Evolutionary conservation across 192 early-diverging fungal genomes (phyloP), one percentile per base, ranked within the genome.

Genomic region (Backusella westeae): DNA sequence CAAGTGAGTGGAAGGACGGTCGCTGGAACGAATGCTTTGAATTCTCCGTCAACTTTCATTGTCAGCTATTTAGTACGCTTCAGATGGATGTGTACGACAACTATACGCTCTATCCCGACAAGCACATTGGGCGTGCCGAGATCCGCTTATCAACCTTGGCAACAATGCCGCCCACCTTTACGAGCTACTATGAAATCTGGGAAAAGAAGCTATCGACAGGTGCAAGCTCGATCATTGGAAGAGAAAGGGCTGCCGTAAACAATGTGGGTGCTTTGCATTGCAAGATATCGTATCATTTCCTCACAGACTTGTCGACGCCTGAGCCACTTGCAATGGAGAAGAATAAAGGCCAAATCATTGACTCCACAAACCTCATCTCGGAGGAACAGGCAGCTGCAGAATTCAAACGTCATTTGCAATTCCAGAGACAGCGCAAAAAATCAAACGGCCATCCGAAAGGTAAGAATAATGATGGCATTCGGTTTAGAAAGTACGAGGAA

Each of bases 111-210:
- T 83, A 91, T 7, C 85, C 90, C 3, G 92, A 94, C 73, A 87
- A 83, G 59, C 87, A 88, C 63, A 75, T 94, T 21, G 92, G 92
- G 5, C 86, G 92, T 15, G 86, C 89, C 5, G 92, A 94, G 80
- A 88, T 94, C 46, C 85, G 88, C 26, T 69, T 92, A 0, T 83
- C 84, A 15, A 84, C 86, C 26, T 78, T 94, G 7, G 83, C 87
- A 10, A 88, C 89, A 3, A 85, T 94, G 66, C 92, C 92, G 1
- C 85, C 89, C 46, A 83, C 87, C n/a, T 92, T 92, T 66, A 90
- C 87, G 21, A 87, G 86, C 77, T 93, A 91, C 72, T 92, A 92
- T 74, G 92, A 93, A 73, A 90, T 93, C 34, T 93, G 92, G 92
- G 91, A 93, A 77, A 85, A 87, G 71, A 91, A 88, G 68, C 79